phyloP scores from a whole-genome alignment of 768 basidiomycete genomes.

The Lactarius vividus region DNA sequence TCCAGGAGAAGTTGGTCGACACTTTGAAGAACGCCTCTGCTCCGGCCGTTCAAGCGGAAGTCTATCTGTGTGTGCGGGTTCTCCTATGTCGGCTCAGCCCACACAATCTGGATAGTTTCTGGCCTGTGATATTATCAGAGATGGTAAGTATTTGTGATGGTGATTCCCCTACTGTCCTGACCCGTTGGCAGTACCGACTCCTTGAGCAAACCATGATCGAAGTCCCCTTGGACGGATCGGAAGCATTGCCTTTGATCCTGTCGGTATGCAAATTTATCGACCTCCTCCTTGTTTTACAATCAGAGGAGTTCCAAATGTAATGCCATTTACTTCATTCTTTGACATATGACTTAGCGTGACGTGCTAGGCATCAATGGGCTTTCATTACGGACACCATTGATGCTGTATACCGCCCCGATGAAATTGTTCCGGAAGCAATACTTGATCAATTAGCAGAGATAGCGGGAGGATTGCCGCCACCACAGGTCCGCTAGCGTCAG shows the following conservation, averaged over 20 bases:
- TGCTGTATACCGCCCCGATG: conserved; percentile 83
- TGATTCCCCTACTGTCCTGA: not conserved
- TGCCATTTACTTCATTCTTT: not conserved
- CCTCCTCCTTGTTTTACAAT: conserved; percentile 87
- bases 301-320: conserved; percentile 97
- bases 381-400: conserved; percentile 98
- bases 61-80: conserved; percentile 90
- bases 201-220: conserved; percentile 77
- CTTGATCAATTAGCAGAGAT: conserved; percentile 89
- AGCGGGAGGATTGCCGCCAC: conserved; percentile 60
- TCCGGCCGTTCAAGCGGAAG: conserved; percentile 88
- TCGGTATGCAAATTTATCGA: conserved; percentile 95
- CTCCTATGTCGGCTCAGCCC: conserved; percentile 86
- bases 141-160: conserved; percentile 49
- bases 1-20: conserved; percentile 98
- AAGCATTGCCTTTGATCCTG: conserved; percentile 77
- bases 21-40: conserved; percentile 76
- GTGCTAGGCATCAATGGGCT: conserved; percentile 89
- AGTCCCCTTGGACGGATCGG: conserved; percentile 77
- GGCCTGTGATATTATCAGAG: conserved; percentile 94
- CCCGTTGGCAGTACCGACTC: conserved; percentile 66
- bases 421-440: conserved; percentile 82
- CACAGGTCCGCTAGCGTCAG: conserved; percentile 31
- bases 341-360: conserved; percentile 4
- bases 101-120: conserved; percentile 91